Base-by-base conservation (phyloP, 306 rosid species). In the Cicer bijugum region DNA sequence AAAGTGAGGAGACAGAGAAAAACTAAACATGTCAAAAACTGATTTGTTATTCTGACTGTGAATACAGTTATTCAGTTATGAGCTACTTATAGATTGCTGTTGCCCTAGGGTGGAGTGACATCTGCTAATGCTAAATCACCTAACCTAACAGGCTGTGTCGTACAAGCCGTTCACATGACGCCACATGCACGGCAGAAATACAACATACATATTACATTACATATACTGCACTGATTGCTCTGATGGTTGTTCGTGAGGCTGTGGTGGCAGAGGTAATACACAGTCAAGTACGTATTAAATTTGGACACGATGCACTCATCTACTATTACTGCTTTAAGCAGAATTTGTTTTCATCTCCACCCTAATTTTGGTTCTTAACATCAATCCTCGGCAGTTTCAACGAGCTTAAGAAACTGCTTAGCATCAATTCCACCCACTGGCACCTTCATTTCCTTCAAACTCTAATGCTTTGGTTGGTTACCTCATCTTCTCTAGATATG, bases 401-500 rank as follows among this genome's bases (percentile, higher is more conserved):
- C 8, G 7, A 12, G 8, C 53, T 12, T 10, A 14, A n/a, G 53
- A 48, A 48, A 48, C 53, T 48, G 14, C 53, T 48, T 16, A 48
- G 53, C 53, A 48, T 48, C 53, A 48, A 48, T 48, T 48, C 53
- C 53, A 5, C 53, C 53, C 53, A 48, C 17, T 4, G 53, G 16
- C 16, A 48, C 53, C 53, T 48, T 48, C 16, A 12, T 48, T 48
- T 48, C 15, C 5, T 53, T 53, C 12, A 53, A 53, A 53, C 33
- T 51, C 57, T 15, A 57, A 58, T 58, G 42, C 64, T 58, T 58
- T 58, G 40, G 64, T 23, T 58, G 64, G 40, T 28, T 58, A 58
- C 39, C 11, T 58, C 16, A 11, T 28, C n/a, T 58, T 11, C 15
- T 58, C n/a, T 58, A 11, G 39, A 15, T 28, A 28, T 58, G 64